Conservation (phyloP, 1,139 yeast species). For the Candida tetrigidarum region DNA sequence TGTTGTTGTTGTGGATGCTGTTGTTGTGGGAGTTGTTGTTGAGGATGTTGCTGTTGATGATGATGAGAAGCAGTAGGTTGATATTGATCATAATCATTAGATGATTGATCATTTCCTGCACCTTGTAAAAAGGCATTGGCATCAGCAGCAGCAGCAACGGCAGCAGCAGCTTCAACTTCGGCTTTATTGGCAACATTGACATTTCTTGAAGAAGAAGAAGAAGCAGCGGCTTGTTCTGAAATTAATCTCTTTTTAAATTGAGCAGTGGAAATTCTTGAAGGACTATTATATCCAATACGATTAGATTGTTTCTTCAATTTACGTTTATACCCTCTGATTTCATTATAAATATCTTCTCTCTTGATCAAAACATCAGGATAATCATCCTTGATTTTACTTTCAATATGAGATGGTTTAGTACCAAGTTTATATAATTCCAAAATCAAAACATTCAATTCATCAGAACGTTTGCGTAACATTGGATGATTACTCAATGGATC, state of each 20-base stretch:
- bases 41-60: slow-evolving; percentile 12
- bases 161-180: no score
- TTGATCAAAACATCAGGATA: slow-evolving; percentile 60
- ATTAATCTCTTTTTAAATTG: slow-evolving; percentile 17
- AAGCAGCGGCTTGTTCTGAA: slow-evolving; percentile 17
- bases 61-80: no score
- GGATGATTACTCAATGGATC: slow-evolving; percentile 62
- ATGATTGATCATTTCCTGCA: slow-evolving; percentile 22
- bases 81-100: slow-evolving; percentile 9
- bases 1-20: slow-evolving; percentile 20
- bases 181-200: no score
- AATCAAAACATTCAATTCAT: slow-evolving; percentile 55
- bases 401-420: slow-evolving; percentile 62
- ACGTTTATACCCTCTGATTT: slow-evolving; percentile 60
- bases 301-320: slow-evolving; percentile 48
- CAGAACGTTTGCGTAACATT: slow-evolving; percentile 58
- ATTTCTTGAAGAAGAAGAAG: no score
- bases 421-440: slow-evolving; percentile 58
- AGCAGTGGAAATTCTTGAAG: slow-evolving; percentile 25
- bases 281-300: slow-evolving; percentile 24
- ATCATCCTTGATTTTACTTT: slow-evolving; percentile 54
- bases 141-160: slow-evolving; percentile 19
- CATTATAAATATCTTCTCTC: slow-evolving; percentile 62
- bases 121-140: slow-evolving; percentile 39
- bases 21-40: slow-evolving; percentile 16